Base-by-base conservation (phyloP, 2,329 filamentous ascomycete genomes). In the Periconia sp. region DNA sequence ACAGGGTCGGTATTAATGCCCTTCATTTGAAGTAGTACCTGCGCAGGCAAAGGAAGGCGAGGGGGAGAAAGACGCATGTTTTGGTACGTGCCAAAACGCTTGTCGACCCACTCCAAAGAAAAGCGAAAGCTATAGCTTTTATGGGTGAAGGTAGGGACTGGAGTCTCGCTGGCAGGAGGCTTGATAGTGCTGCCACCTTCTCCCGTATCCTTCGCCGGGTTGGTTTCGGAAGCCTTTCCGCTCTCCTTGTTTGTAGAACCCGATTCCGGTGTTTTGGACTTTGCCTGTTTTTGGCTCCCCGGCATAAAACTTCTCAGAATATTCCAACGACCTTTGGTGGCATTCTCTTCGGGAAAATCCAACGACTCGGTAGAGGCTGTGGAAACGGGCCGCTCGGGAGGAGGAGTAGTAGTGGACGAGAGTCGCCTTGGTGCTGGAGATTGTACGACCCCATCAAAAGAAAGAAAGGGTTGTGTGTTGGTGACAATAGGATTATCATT, bases 81-180 rank as follows among this genome's bases (percentile, higher is more conserved):
- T 41, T 87, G 83, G 2, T 82, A 82, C 0, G 78, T 76, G 49
- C 82, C 79, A 57, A 82, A 81, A 72, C 63, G 74, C 52, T 81
- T 80, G 53, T 84, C 82, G 41, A 85, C 80, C 80, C 84, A 88
- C 55, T 88, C 86, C 2, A 92, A 80, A 10, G 87, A 85, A 65
- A 92, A 92, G 57, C 87, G 89, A 78, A 92, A 92, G 55, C 85
- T 81, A 64, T 84, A 91, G 58, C 76, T 81, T 77, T 68, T 81
- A 75, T 68, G 82, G 75, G 60, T 84, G 75, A 82, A 6, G 49
- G 79, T 79, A 49, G 79, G 79, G 13, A 76, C 71, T 1, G 79
- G 67, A n/a, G 60, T 55, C 37, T 64, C 57, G 11, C 52, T 42
- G 42, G 41, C 41, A 11, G 51, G 31, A 15, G 45, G 30, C 18